Evolutionary conservation across 2,329 filamentous ascomycete species (phyloP).

Genomic region (Achaetomium macrosporum): DNA sequence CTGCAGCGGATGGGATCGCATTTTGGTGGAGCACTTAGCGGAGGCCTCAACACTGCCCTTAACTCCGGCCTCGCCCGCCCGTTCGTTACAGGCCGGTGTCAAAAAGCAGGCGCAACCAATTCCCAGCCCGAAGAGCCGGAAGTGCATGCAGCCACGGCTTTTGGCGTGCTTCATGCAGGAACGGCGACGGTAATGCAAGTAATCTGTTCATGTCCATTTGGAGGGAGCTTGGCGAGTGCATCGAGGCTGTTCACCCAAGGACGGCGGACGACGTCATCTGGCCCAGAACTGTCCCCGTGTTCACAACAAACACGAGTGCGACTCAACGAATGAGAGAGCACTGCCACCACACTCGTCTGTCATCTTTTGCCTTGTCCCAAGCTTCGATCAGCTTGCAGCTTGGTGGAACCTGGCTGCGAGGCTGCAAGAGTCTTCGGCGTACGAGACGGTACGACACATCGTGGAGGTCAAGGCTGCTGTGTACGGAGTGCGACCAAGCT

Average conservation of each 20-base stretch:
- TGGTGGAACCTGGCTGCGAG: not conserved
- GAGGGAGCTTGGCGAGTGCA: slow-evolving; percentile 3
- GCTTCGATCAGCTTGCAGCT: not conserved
- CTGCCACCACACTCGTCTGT: not conserved
- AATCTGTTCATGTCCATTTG: not conserved
- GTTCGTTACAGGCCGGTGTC: slow-evolving; percentile 19
- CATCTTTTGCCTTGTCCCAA: not conserved
- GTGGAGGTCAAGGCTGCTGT: no score
- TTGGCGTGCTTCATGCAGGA: slow-evolving; percentile 10
- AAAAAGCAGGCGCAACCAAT: slow-evolving; percentile 8
- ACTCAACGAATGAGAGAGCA: not conserved
- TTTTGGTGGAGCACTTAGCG: not conserved
- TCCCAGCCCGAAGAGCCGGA: not conserved
- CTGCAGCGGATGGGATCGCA: not conserved
- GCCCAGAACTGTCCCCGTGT: not conserved
- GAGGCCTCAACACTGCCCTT: not conserved
- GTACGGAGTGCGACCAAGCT: no score
- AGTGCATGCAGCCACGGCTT: slow-evolving; percentile 5
- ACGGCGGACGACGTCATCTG: slow-evolving; percentile 12
- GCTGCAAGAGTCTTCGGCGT: not conserved
- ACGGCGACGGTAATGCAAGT: slow-evolving; percentile 16
- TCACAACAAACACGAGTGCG: not conserved
- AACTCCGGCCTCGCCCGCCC: slow-evolving; percentile 9
- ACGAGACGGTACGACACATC: no score
- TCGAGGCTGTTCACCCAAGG: slow-evolving; percentile 8